Evolutionary conservation across 2,329 filamentous ascomycete genomes (phyloP).

Genomic region (Aspergillus fructus): DNA sequence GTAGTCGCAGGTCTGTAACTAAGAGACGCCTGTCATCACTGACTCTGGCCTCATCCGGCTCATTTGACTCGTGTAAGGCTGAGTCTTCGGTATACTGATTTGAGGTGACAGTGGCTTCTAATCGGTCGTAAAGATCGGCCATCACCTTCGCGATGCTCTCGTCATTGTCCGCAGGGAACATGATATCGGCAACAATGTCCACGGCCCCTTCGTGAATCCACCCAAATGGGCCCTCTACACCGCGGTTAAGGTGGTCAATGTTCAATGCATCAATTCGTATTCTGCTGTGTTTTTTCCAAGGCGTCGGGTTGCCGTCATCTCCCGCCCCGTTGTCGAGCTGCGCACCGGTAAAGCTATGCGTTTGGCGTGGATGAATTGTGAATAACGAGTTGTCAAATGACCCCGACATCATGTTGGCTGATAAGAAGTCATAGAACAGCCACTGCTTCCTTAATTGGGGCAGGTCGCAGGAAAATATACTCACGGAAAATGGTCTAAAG

Average conservation of each 20-base stretch:
- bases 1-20: constrained; percentile 91
- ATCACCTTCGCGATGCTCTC: constrained; percentile 91
- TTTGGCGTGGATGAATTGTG: constrained; percentile 91
- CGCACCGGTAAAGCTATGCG: constrained; percentile 72
- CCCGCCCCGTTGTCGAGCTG: constrained; percentile 58
- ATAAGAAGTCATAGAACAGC: constrained; percentile 96
- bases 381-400: constrained; percentile 95
- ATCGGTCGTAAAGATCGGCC: constrained; percentile 93
- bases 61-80: constrained; percentile 15
- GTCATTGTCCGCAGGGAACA: constrained; percentile 85
- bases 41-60: constrained; percentile 26
- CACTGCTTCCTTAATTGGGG: constrained; percentile 92
- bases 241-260: constrained; percentile 93
- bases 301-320: constrained; percentile 63
- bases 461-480: constrained; percentile 93
- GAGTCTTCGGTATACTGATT: constrained; percentile 57
- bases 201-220: constrained; percentile 98
- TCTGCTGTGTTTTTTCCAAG: constrained; percentile 94
- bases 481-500: constrained; percentile 93
- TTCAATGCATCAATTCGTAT: constrained; percentile 89
- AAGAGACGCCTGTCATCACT: constrained; percentile 69
- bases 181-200: constrained; percentile 92
- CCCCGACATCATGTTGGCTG: constrained; percentile 92
- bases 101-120: constrained; percentile 86
- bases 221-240: constrained; percentile 88